Evolutionary conservation across 306 rosid species (phyloP).

Genomic region (Lathyrus tuberosus): DNA sequence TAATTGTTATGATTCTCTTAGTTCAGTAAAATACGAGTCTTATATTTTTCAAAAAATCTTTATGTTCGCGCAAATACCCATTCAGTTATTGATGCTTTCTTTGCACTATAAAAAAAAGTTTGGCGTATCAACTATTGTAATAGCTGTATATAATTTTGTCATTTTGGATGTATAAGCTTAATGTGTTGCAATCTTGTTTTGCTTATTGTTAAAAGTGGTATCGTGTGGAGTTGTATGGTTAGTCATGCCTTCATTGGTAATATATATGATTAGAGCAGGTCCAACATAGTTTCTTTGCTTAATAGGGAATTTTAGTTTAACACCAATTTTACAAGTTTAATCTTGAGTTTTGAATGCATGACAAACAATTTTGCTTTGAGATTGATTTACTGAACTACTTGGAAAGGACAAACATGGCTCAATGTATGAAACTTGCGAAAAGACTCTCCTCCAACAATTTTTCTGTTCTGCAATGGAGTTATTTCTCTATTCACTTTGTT

Average conservation of each 20-base stretch:
- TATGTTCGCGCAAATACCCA: background rate
- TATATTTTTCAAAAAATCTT: background rate
- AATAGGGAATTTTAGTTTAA: background rate
- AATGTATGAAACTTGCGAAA: background rate
- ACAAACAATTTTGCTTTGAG: background rate
- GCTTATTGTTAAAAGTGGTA: constrained; percentile 1
- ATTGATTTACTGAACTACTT: background rate
- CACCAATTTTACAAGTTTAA: background rate
- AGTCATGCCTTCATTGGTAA: constrained; percentile 16
- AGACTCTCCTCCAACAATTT: background rate
- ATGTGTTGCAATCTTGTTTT: background rate
- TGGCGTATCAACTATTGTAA: background rate
- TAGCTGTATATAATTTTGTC: background rate
- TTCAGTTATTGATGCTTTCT: background rate
- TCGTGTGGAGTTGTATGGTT: constrained; percentile 15
- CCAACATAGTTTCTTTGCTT: background rate
- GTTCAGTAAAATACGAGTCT: background rate
- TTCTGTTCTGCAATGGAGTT: background rate
- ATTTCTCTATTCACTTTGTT: too few relatives aligned
- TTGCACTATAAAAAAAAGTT: background rate
- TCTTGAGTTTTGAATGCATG: background rate
- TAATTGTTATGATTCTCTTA: constrained; percentile 1
- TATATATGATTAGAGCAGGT: background rate
- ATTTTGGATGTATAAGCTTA: background rate
- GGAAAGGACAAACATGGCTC: background rate